Evolutionary conservation across 441 rosid genomes (phyloP), one percentile per base, ranked within the genome.

Genomic region (Biscutella auriculata): DNA sequence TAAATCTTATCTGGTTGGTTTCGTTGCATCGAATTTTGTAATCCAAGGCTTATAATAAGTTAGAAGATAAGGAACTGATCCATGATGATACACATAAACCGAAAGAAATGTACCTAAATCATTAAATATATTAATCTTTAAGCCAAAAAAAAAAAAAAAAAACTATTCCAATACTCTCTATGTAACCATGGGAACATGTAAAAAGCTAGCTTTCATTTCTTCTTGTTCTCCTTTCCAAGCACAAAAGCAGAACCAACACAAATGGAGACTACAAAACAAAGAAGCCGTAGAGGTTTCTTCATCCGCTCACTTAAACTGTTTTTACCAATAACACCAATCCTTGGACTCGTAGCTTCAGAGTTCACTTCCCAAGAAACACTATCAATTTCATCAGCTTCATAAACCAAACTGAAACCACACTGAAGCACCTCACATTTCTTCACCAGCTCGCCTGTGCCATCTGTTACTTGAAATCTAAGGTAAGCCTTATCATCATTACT

Each of bases 401-500:
- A 15, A 9, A 30, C 39, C 39, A 49, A 16, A 29, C 39, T 49
- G 25, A 30, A 49, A 49, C 54, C 54, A 49, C 54, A 49, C 14
- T 49, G 8, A 15, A 49, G 37, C 26, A 49, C 39, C 4, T 30
- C 8, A 49, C 26, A 49, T 14, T 9, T 9, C 27, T 49, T 15
- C 13, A 49, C 54, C 7, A 29, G 39, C 11, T 49, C 27, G 30
- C 44, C 26, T 49, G 37, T 16, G 30, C 39, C 15, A 35, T 58
- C 63, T 15, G 25, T 45, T 13, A 58, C 54, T 35, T 58, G 44
- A 35, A 58, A 58, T 46, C 27, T 45, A 35, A 58, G 53, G 25
- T 25, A 57, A 19, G 53, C 53, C 13, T 60, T 19, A 33, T 44
- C 62, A 57, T 57, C 62, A 0, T 39, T n/a, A 32, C 32, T 57